Evolutionary conservation across 257 asterid genomes (phyloP).

Genomic region (Ajuga chamaepitys): DNA sequence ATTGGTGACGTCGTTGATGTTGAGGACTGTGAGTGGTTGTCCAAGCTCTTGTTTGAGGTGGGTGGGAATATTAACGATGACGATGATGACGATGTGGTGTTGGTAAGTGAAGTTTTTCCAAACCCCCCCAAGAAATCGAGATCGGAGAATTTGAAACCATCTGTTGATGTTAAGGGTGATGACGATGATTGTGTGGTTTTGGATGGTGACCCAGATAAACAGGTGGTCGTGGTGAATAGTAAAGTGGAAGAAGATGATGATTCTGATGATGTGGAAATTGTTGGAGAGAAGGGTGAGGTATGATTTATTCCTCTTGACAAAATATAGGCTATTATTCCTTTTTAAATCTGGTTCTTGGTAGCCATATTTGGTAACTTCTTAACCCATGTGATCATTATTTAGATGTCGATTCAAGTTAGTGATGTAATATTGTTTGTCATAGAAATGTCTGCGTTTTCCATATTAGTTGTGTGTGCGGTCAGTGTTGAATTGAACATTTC

Average conservation of each 20-base stretch:
- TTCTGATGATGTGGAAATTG: conserved; percentile 59
- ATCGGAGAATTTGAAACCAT: conserved; percentile 15
- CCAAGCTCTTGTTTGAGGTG: conserved; percentile 41
- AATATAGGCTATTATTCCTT: background rate
- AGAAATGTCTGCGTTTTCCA: background rate
- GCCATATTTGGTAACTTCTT: background rate
- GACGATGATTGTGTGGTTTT: conserved; percentile 79
- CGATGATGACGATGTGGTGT: conserved; percentile 51
- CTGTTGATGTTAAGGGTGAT: conserved; percentile 21
- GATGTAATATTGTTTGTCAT: background rate
- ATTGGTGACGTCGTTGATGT: conserved; percentile 20
- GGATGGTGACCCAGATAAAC: conserved; percentile 67
- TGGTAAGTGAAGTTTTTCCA: conserved; percentile 33
- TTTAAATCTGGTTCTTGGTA: too few relatives aligned
- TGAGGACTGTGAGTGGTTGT: conserved; percentile 57
- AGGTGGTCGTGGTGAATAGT: conserved; percentile 17
- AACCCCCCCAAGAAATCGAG: conserved; percentile 22
- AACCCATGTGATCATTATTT: background rate
- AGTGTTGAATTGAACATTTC: background rate
- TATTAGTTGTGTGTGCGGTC: background rate
- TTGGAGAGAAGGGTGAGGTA: conserved; percentile 90
- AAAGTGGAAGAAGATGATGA: conserved; percentile 23
- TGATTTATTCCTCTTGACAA: background rate
- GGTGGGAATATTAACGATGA: conserved; percentile 24
- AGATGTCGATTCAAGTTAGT: background rate